Evolutionary conservation across 225 moss, liverwort and hornwort species (phyloP).

Genomic region (Asterella californica): DNA sequence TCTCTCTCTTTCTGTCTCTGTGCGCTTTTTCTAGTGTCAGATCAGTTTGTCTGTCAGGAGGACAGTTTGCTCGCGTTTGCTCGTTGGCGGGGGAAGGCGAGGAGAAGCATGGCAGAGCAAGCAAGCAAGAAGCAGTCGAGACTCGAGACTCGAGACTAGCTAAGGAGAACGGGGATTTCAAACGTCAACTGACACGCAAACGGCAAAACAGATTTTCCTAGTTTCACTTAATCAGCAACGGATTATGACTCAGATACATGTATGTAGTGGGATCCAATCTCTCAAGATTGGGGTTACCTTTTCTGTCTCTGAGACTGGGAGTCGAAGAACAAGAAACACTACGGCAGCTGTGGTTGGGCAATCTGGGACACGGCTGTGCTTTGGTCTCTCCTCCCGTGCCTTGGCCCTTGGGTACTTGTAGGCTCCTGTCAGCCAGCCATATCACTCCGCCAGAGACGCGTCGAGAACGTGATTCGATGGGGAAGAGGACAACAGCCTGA

Average conservation of each 20-base stretch:
- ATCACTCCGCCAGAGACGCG: slow-evolving; percentile 1
- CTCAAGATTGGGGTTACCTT: too few species aligned
- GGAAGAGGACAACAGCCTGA: neutral
- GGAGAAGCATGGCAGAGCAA: too few species aligned
- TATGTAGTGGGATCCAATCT: neutral
- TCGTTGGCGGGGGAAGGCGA: neutral
- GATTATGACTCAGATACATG: neutral
- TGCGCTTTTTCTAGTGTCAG: too few species aligned
- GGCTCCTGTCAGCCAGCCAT: neutral
- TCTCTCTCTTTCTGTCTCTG: neutral
- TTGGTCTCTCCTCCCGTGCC: neutral
- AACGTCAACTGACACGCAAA: neutral
- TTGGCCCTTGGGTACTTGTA: neutral
- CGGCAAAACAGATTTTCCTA: neutral
- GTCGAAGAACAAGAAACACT: too few species aligned
- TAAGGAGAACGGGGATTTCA: neutral
- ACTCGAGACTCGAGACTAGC: too few species aligned
- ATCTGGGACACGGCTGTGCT: neutral
- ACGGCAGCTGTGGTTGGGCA: neutral
- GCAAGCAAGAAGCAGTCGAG: neutral
- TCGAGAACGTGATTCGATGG: slow-evolving; percentile 11
- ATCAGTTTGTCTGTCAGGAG: neutral
- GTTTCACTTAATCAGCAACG: neutral
- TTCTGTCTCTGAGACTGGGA: too few species aligned
- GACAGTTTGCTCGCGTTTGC: neutral